These are phyloP conservation scores for Diplotaxis tenuifolia DNA, from an alignment of 345 rosid genomes.

Conservation along the genomic window DNA sequence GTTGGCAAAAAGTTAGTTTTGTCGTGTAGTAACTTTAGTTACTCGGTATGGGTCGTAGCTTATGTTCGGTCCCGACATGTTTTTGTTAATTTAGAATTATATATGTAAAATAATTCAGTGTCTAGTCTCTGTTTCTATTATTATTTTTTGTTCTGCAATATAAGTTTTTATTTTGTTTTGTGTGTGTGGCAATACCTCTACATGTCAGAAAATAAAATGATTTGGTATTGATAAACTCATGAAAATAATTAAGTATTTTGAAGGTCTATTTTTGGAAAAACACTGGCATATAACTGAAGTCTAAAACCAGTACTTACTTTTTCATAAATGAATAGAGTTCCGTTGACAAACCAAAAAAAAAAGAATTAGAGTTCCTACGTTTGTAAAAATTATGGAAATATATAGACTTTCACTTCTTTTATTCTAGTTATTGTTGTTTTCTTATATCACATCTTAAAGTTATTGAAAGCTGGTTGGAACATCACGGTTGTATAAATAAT, in stretches of 20 bases:
- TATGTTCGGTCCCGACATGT: conserved; percentile 29
- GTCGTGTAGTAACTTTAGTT: conserved; percentile 16
- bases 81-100: background rate
- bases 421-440: background rate
- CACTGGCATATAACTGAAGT: background rate
- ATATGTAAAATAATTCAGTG: no score
- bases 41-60: conserved; percentile 22
- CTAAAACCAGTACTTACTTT: background rate
- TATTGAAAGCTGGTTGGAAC: no score
- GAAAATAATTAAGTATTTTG: background rate
- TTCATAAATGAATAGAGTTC: background rate
- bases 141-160: no score
- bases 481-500: no score
- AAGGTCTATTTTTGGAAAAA: background rate
- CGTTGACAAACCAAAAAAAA: no score
- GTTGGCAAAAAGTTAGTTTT: conserved; percentile 22
- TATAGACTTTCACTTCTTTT: background rate
- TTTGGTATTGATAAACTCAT: background rate
- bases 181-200: background rate
- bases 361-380: no score
- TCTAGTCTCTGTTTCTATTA: no score
- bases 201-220: background rate
- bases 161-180: no score
- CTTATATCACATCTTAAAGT: no score
- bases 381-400: background rate